Evolutionary conservation across 768 basidiomycete species (phyloP).

Genomic region (Tricholoma terreum): DNA sequence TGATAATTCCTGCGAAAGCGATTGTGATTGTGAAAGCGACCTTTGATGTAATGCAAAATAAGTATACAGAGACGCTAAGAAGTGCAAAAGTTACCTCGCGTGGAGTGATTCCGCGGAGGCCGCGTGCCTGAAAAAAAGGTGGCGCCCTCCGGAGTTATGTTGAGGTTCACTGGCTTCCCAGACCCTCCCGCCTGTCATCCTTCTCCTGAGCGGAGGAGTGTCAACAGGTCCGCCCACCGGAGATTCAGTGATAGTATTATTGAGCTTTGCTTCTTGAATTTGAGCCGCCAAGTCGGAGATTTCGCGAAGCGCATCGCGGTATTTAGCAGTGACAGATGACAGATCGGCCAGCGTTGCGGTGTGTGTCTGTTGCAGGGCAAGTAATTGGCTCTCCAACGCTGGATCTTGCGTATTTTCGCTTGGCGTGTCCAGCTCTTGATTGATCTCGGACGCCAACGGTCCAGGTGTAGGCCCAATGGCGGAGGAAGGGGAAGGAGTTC

Average conservation of each 20-base stretch:
- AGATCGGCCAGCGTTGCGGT: conserved; percentile 78
- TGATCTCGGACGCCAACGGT: conserved; percentile 25
- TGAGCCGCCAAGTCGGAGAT: conserved; percentile 93
- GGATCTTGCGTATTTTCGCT: conserved; percentile 28
- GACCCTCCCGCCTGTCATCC: conserved; percentile 47
- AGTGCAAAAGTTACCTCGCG: conserved; percentile 55
- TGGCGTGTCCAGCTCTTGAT: conserved; percentile 21
- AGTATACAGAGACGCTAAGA: conserved; percentile 9
- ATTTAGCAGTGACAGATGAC: conserved; percentile 75
- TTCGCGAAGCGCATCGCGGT: conserved; percentile 84
- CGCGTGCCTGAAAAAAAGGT: conserved; percentile 87
- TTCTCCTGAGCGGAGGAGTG: conserved; percentile 43
- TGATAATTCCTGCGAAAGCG: conserved; percentile 95
- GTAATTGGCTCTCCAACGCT: conserved; percentile 57
- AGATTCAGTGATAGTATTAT: conserved; percentile 39
- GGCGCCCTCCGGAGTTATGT: conserved; percentile 50
- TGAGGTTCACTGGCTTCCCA: conserved; percentile 51
- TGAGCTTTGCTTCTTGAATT: conserved; percentile 81
- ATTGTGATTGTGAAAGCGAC: conserved; percentile 91
- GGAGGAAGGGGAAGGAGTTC: conserved; percentile 18
- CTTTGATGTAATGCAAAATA: conserved; percentile 33
- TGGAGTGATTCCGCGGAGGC: conserved; percentile 86
- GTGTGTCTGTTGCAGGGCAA: conserved; percentile 78
- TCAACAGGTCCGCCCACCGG: conserved; percentile 44
- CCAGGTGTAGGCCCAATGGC: conserved; percentile 25